Conservation (phyloP, 805 yeast genomes). For the Saccharomycopsis oosterbeekiorum region DNA sequence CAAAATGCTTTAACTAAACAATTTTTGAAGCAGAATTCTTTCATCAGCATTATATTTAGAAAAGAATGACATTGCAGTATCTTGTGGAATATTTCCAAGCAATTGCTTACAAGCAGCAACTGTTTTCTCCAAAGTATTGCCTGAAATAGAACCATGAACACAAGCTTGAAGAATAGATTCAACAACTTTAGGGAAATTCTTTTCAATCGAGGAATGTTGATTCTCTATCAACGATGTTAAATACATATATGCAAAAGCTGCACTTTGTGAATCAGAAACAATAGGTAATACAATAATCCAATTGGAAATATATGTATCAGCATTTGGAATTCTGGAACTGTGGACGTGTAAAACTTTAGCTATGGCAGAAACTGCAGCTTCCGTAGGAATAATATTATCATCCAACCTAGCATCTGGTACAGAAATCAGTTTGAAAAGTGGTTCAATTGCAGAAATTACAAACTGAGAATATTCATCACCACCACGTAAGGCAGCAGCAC, state of each 20-base stretch:
- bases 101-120: constrained; percentile 55
- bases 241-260: constrained; percentile 72
- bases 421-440: constrained; percentile 60
- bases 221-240: constrained; percentile 60
- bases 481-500: constrained; percentile 78
- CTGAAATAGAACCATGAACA: constrained; percentile 53
- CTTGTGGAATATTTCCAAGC: constrained; percentile 55
- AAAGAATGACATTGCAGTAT: constrained; percentile 54
- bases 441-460: constrained; percentile 60
- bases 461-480: constrained; percentile 53
- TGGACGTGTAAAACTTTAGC: constrained; percentile 70
- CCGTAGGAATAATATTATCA: constrained; percentile 80
- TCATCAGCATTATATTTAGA: constrained; percentile 54
- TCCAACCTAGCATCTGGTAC: constrained; percentile 80
- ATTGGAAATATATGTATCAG: constrained; percentile 50
- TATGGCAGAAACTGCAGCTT: constrained; percentile 70
- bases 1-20: constrained; percentile 30
- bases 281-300: constrained; percentile 85
- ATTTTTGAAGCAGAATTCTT: constrained; percentile 48
- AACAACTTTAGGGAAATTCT: constrained; percentile 51
- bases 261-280: constrained; percentile 77
- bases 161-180: constrained; percentile 69
- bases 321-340: constrained; percentile 44
- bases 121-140: constrained; percentile 58
- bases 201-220: constrained; percentile 48